Percentiles rank a stretch among this genome's conserved stretches.
Evolutionary conservation across 2,329 filamentous ascomycete genomes (phyloP).

Genomic region (Mycosphaerella sp.): DNA sequence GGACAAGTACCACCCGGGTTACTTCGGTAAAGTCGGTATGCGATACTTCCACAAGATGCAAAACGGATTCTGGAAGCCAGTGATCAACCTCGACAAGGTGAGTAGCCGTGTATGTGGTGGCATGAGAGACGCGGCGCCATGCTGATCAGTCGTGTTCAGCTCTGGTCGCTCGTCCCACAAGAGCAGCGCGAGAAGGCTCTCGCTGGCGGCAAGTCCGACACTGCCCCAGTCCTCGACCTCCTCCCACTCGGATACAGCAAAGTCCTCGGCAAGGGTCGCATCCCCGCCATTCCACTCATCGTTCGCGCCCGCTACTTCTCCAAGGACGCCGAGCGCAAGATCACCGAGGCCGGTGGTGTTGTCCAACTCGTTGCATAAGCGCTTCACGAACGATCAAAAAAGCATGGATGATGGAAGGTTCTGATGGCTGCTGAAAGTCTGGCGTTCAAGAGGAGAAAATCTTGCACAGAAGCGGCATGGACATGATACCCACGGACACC

Average conservation of each 20-base stretch:
- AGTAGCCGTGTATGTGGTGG: background rate
- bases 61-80: slow-evolving; percentile 97
- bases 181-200: slow-evolving; percentile 95
- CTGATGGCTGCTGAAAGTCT: slow-evolving; percentile 17
- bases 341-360: slow-evolving; percentile 94
- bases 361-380: slow-evolving; percentile 87
- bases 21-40: slow-evolving; percentile 65
- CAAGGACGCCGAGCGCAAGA: slow-evolving; percentile 97
- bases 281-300: slow-evolving; percentile 87
- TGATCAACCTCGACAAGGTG: slow-evolving; percentile 99
- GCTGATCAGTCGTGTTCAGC: slow-evolving; percentile 45
- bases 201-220: slow-evolving; percentile 78
- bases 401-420: slow-evolving; percentile 12
- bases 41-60: slow-evolving; percentile 85
- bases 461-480: slow-evolving; percentile 14
- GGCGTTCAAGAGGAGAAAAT: slow-evolving; percentile 12
- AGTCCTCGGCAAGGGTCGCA: slow-evolving; percentile 95
- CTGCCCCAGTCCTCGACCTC: slow-evolving; percentile 95
- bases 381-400: slow-evolving; percentile 10
- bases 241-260: slow-evolving; percentile 97
- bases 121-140: background rate
- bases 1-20: slow-evolving; percentile 95
- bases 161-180: slow-evolving; percentile 88
- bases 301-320: slow-evolving; percentile 93
- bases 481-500: slow-evolving; percentile 26